Base-by-base conservation (phyloP, 1,284 basidiomycete genomes). In the Ustilago esculenta region DNA sequence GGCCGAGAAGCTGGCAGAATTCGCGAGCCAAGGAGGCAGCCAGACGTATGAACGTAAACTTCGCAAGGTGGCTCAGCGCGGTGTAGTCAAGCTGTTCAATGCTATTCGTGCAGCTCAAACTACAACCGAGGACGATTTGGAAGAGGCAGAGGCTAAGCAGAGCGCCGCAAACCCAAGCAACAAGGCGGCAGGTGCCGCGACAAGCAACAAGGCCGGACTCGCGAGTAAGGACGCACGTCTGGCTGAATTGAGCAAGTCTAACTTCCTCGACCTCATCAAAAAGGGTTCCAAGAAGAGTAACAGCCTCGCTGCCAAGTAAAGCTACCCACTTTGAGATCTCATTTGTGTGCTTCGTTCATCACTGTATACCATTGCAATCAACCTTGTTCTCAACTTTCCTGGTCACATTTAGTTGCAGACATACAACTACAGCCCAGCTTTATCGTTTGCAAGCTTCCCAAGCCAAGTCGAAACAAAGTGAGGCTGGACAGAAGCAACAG, bases 31-130 rank as follows among this genome's bases (percentile, higher is more conserved):
- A 47, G 79, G 77, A 3, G 79, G 77, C 15, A 58, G 58, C n/a
- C 60, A 72, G 58, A 66, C 61, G 7, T 78, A 79, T 40, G 79
- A 81, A 50, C 59, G 74, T 8, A 65, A 73, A 36, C 53, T 81
- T 42, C 56, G 78, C 20, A 81, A 81, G 50, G 77, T 77, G 27
- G 79, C 79, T 1, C 79, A 80, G 50, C 67, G 79, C 15, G 79
- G 79, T 67, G 76, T 81, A 4, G 80, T 81, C 44, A 81, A 81
- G 61, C 73, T 81, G 11, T 81, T 81, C 63, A 81, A 81, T 51
- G 80, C 79, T 3, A 81, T 81, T 30, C 70, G 80, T 2, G 80
- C 77, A 4, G 78, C 80, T 5, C 80, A 81, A 47, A 66, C 65
- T 1, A 79, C 79, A 3, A 73, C 74, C 0, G 65, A 69, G 40